Base-by-base conservation (phyloP, 371 early-diverging fungal species). In the Choanephora cucurbitarum region DNA sequence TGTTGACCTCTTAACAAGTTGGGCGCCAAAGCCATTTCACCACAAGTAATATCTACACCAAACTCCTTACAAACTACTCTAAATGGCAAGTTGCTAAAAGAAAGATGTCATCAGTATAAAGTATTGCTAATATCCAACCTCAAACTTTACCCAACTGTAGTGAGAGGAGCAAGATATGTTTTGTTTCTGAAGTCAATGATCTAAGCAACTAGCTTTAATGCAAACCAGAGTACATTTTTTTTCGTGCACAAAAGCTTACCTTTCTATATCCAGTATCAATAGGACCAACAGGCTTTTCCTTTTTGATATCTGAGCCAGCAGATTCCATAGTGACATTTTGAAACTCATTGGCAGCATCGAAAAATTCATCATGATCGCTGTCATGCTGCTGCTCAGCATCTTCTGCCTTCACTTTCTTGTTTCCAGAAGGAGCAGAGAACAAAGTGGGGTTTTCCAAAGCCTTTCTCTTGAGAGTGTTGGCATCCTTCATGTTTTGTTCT, bases 1-100 rank as follows among this genome's bases (percentile, higher is more conserved):
- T 85, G 80, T 51, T 88, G 82, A 18, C 93, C 96, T 49, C 78
- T 80, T 11, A 93, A 61, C 15, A 93, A 66, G 58, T 91, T 89
- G 34, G 66, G 55, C 10, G 88, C 83, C 72, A 96, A 73, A 1
- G 94, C 93, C 98, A 98, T 98, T 73, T 97, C 98, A 57, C 94
- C 93, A 66, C 97, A 96, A 3, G 99, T 98, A 44, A 98, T 90
- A 67, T 96, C 98, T 1, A 91, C 97, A 32, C 99, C 99, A 62
- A 84, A 94, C 13, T 76, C 85, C 67, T 96, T 96, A 73, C 95
- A 94, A 33, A 97, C 73, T 21, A 97, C 85, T 10, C 99, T 82
- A 83, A 97, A 98, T 32, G 99, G 98, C 37, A 98, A 76, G 70
- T 98, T 97, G 19, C 37, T 37, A 14, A 13, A 13, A 13, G 2